Base-by-base conservation (phyloP, 1,139 yeast species). In the Lodderomyces theae region DNA sequence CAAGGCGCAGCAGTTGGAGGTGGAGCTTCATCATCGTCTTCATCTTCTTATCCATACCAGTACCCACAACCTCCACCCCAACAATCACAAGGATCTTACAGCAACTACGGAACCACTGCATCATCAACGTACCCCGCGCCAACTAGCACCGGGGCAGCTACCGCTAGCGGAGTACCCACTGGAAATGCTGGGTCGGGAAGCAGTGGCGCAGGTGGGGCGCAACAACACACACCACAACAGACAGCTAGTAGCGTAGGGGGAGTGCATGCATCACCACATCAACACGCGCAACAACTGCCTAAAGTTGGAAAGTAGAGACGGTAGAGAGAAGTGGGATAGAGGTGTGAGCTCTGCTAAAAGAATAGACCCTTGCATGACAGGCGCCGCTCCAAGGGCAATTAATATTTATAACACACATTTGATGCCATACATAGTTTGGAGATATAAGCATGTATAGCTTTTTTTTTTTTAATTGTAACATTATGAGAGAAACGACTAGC, bases 141-240 rank as follows among this genome's bases (percentile, higher is more conserved):
- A 32, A 11, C 34, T 5, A 13, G 34, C 5, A 10, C 15, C 11
- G 16, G 34, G 3, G 13, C n/a, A n/a, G 16, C 24, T 3, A 18
- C n/a, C 5, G 10, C 35, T 3, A 22, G 26, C 17, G 17, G 17
- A 8, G 17, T 11, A 21, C 11, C 18, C 3, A 10, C 26, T 21
- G 18, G 25, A 2, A 32, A 13, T 21, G 18, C 35, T 3, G 24
- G 7, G 13, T 16, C 24, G 7, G 7, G 26, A 6, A 32, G 11
- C 22, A n/a, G 15, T 12, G 24, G 24, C 8, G 26, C 35, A 21
- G 16, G 8, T 8, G 34, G 13, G 6, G 9, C 34, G 5, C 23
- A 19, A n/a, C 37, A 39, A 33, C 42, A 42, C 23, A 30, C 39
- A 23, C 30, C 34, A 22, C 44, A 30, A n/a, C 39, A 38, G 13